Base-by-base conservation (phyloP, 2,329 filamentous ascomycete genomes). In the Clonostachys rosea region DNA sequence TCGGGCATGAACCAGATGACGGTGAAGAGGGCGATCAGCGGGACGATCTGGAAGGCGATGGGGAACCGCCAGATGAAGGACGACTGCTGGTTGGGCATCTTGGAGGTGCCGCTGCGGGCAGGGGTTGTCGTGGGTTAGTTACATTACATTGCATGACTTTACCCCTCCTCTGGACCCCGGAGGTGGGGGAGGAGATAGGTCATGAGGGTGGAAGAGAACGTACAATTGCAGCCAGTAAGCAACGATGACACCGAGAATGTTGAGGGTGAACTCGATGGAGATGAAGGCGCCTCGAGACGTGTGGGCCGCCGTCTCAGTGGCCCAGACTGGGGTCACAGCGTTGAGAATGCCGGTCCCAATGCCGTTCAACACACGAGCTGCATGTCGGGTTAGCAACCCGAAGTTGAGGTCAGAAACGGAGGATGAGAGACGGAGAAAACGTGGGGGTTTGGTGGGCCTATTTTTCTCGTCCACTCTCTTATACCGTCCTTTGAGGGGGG, bases 241-340 rank as follows among this genome's bases (percentile, higher is more conserved):
- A 4, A 68, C 62, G 0, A 83, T 78, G 1, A 87, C 82, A 56
- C 84, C 84, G 43, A 87, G 81, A 50, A 88, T 87, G 57, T 89
- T 89, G 9, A 88, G 63, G 0, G 84, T 88, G 52, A 89, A 89
- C 56, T 89, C 85, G 46, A 87, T 82, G 10, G 83, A 81, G 48
- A 89, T 80, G 52, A 87, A 86, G 43, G 82, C 75, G 6, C 86
- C 86, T 39, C 86, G 76, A 3, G 79, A 83, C 0, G 77, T 86
- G 56, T 87, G 81, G 37, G 84, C 78, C 1, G 83, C 79, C 1
- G 81, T 85, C 62, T 88, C 86, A 0, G 84, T 85, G 1, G 83
- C 83, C 83, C 83, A 88, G 5, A 87, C 83, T 0, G 85, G 85
- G 0, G 84, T 78, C 51, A 88, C 87, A 8, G 83, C 79, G 56